Conservation (phyloP, 495 filamentous ascomycete species). For the Trichoderma gamsii region DNA sequence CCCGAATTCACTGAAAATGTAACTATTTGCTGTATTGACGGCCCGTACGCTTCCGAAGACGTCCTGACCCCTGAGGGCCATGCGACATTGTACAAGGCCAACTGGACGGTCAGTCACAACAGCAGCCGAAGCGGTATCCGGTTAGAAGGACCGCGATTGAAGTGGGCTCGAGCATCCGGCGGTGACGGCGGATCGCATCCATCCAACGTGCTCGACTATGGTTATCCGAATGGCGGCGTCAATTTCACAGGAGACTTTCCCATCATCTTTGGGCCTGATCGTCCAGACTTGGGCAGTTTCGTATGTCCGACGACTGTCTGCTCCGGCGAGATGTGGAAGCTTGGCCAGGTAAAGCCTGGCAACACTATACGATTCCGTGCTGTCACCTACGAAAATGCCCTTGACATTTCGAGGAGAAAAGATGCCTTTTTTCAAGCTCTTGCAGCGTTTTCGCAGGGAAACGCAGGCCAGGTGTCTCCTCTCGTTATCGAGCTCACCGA, state of each 20-base stretch:
- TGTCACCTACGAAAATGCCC: constrained; percentile 42
- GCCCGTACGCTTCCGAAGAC: constrained; percentile 49
- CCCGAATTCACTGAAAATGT: constrained; percentile 40
- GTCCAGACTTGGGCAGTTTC: constrained; percentile 56
- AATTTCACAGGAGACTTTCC: constrained; percentile 56
- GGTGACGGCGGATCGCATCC: constrained; percentile 58
- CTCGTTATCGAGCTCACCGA: too few relatives aligned
- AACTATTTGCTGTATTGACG: constrained; percentile 49
- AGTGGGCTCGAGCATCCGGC: constrained; percentile 52
- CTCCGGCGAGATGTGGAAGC: constrained; percentile 50
- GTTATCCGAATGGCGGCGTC: constrained; percentile 48
- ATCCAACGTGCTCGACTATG: constrained; percentile 54
- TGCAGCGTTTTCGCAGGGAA: too few relatives aligned
- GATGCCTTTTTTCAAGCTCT: too few relatives aligned
- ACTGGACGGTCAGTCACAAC: constrained; percentile 56
- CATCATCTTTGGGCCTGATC: constrained; percentile 53
- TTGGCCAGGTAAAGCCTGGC: constrained; percentile 57
- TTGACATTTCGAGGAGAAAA: constrained; percentile 19
- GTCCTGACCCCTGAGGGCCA: constrained; percentile 47
- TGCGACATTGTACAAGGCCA: constrained; percentile 48
- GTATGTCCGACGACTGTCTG: constrained; percentile 49
- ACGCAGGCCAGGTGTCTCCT: too few relatives aligned
- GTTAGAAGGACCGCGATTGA: constrained; percentile 48
- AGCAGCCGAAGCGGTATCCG: constrained; percentile 52
- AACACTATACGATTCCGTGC: constrained; percentile 43